Evolutionary conservation across 192 early-diverging fungal genomes (phyloP), one percentile per base, ranked within the genome.

Genomic region (Thamnidium elegans): DNA sequence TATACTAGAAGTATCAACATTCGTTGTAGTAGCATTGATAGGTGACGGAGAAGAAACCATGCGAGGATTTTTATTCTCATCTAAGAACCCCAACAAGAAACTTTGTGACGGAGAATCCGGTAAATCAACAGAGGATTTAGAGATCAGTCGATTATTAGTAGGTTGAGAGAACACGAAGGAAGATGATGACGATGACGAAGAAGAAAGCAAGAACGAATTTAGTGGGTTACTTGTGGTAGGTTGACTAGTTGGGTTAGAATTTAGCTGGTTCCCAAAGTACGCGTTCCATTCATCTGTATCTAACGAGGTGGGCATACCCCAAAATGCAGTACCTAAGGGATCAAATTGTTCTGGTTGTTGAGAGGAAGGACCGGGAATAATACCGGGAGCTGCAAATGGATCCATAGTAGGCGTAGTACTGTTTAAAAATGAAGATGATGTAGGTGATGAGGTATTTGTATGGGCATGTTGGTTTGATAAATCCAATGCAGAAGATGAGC

Each of bases 341-440:
- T 71, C 65, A 31, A 46, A 71, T n/a, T 58, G 52, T 23, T 50
- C 51, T 5, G 44, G 55, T 20, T 39, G 36, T 39, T 39, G 36
- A 9, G 36, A 9, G 9, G 30, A 34, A 14, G 53, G 8, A 3
- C 46, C 56, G 3, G 42, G 62, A 11, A 68, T 50, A 36, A 53
- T 72, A 14, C 71, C 75, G 20, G 70, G 63, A 19, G 70, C 69
- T 7, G 69, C 65, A 67, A 70, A 76, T 30, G 69, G 74, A 61
- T 76, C 74, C 54, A 67, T 68, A 15, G 62, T 65, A 17, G 48
- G 62, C 21, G 45, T 50, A n/a, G 42, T 21, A 23, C 23, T 39
- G 10, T 39, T 34, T 9, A 34, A 17, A 61, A 21, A 31, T 19
- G 50, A 13, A 19, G 63, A 11, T 0, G 42, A 21, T 20, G 48